These are phyloP conservation scores for Cladosporium velox DNA, from an alignment of 2,329 filamentous ascomycete genomes.

Conservation along the genomic window DNA sequence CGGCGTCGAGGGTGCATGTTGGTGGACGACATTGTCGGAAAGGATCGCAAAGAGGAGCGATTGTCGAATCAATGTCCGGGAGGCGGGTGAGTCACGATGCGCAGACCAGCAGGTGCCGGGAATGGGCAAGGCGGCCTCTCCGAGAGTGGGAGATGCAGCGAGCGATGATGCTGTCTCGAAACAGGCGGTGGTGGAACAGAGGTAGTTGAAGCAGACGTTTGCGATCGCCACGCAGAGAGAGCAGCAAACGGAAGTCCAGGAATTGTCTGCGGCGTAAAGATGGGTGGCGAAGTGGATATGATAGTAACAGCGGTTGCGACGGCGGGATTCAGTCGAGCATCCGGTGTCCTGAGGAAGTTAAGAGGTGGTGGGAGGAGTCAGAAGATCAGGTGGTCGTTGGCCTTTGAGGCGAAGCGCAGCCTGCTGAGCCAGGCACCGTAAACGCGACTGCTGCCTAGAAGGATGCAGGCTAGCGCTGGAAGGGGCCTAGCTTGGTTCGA, in stretches of 20 bases:
- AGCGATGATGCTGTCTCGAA: neutral
- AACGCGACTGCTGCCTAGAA: conserved; percentile 16
- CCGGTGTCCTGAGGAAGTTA: conserved; percentile 14
- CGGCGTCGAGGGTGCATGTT: conserved; percentile 49
- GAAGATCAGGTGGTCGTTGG: conserved; percentile 16
- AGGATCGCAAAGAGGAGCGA: conserved; percentile 10
- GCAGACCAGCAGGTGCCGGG: conserved; percentile 13
- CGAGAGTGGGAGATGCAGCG: neutral
- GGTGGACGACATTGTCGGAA: conserved; percentile 25
- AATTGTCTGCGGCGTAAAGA: neutral
- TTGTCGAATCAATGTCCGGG: conserved; percentile 14
- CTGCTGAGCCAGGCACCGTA: conserved; percentile 4
- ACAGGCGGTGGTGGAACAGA: neutral
- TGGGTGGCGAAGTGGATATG: neutral
- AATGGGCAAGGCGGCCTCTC: conserved; percentile 13
- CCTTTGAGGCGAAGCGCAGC: conserved; percentile 14
- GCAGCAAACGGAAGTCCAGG: neutral
- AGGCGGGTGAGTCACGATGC: conserved; percentile 16
- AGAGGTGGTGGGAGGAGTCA: conserved; percentile 7
- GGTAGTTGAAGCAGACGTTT: neutral
- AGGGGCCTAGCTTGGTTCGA: neutral
- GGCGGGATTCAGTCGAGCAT: neutral
- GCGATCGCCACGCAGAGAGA: conserved; percentile 6
- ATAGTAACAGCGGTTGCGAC: neutral
- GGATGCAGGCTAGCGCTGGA: conserved; percentile 10